A percentile compares a stretch with the other conserved stretches of the same genome.
Evolutionary conservation across 2,329 filamentous ascomycete genomes (phyloP).

Genomic region (Hypoxylon sp.): DNA sequence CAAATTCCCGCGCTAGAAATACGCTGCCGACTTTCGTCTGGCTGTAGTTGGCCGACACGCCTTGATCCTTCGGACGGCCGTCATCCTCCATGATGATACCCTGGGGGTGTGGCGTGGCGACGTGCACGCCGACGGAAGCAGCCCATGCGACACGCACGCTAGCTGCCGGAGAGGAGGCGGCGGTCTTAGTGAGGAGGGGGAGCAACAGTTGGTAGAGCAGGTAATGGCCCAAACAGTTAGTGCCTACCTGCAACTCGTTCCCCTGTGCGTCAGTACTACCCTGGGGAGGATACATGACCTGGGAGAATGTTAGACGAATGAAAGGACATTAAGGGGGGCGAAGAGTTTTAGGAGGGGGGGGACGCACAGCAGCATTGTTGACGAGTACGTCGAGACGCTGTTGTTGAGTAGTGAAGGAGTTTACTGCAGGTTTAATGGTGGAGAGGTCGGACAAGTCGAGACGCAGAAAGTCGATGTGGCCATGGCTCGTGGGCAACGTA

Average conservation of each 20-base stretch:
- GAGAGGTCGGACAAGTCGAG: background rate
- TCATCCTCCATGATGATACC: slow-evolving; percentile 36
- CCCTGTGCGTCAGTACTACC: background rate
- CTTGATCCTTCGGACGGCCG: slow-evolving; percentile 37
- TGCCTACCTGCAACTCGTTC: background rate
- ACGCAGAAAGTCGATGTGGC: background rate
- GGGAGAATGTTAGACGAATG: no score
- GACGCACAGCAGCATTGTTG: background rate
- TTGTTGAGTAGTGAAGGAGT: background rate
- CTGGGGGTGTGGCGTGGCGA: background rate
- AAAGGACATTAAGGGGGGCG: no score
- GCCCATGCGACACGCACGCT: slow-evolving; percentile 38
- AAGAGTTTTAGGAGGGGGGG: no score
- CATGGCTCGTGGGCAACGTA: background rate
- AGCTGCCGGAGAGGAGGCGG: no score
- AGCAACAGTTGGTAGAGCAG: background rate
- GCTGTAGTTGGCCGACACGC: slow-evolving; percentile 40
- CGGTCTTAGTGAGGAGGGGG: background rate
- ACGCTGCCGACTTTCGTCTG: slow-evolving; percentile 43
- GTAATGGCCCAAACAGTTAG: background rate
- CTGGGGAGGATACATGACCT: no score
- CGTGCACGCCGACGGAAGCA: slow-evolving; percentile 33
- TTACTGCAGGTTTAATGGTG: background rate
- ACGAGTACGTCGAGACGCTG: background rate
- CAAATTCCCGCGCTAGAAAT: slow-evolving; percentile 43